Base-by-base conservation (phyloP, 2,329 filamentous ascomycete genomes). In the Fusarium protoensiforme region DNA sequence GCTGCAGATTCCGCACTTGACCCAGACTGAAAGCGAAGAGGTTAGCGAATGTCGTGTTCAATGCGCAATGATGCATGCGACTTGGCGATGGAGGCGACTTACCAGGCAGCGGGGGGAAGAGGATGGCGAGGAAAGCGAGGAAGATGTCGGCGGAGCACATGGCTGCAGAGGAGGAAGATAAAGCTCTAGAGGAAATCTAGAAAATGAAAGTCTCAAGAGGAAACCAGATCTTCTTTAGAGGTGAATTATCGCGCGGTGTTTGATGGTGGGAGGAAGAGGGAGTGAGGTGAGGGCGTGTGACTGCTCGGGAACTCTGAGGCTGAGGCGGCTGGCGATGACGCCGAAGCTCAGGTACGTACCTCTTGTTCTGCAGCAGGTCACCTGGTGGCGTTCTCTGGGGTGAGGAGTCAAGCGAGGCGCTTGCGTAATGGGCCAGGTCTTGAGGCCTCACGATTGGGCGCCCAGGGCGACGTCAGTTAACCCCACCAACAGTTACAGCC, bases 1-100 rank as follows among this genome's bases (percentile, higher is more conserved):
- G 71, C 92, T 93, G 87, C 96, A 99, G 84, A 99, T 88, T 73
- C 96, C 96, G 79, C 93, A 87, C 86, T 98, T 99, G 69, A 99
- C 94, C 96, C 96, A 99, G 78, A 99, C 96, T 94, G 78, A 10
- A 38, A 29, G 41, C 39, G 27, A 29, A 24, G 18, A 31, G 35
- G 72, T 75, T 48, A 75, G 69, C n/a, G 31, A 67, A 64, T 58
- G 57, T 36, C 20, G 27, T 58, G 18, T 29, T 35, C 29, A 7
- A 24, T 36, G 33, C 46, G 60, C 67, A 29, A 61, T 46, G 22
- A 57, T 16, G 54, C 51, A 61, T 16, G 39, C 43, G 43, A 64
- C 24, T 38, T 54, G 35, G 53, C 53, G 64, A 63, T 58, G 62
- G 41, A 24, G 27, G 39, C 48, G 24, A 84, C 88, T 79, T 85